phyloP scores from a whole-genome alignment of 2,329 filamentous ascomycete genomes.

The Talaromyces sp. region DNA sequence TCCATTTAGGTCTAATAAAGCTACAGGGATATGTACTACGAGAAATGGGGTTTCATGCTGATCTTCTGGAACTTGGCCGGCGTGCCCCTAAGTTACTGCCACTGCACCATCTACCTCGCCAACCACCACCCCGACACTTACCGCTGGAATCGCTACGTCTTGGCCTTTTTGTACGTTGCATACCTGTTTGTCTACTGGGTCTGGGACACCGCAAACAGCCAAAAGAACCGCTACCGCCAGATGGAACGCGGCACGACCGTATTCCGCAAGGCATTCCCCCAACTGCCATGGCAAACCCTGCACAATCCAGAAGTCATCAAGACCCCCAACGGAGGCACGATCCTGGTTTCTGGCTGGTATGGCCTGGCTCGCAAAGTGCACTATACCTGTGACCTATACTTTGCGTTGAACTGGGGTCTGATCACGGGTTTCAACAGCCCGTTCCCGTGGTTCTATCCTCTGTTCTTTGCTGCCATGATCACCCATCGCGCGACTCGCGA shows the following conservation, averaged over 20 bases:
- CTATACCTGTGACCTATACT: conserved; percentile 75
- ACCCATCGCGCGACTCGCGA: conserved; percentile 70
- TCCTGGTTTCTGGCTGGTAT: conserved; percentile 84
- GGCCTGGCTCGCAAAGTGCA: conserved; percentile 73
- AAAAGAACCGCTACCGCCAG: conserved; percentile 88
- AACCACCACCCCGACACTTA: conserved; percentile 76
- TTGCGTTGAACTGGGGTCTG: conserved; percentile 72
- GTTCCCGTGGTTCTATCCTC: conserved; percentile 84
- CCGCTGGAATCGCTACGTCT: conserved; percentile 65
- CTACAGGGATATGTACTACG: conserved; percentile 85
- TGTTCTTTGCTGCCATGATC: conserved; percentile 78
- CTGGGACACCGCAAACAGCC: conserved; percentile 87
- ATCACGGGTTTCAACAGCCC: conserved; percentile 75
- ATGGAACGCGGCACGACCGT: conserved; percentile 66
- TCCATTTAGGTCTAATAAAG: conserved; percentile 6
- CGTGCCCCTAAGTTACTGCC: conserved; percentile 86
- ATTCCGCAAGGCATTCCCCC: conserved; percentile 75
- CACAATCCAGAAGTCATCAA: conserved; percentile 74
- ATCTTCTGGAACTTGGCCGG: conserved; percentile 97
- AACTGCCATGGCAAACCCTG: conserved; percentile 81
- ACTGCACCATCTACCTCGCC: conserved; percentile 85
- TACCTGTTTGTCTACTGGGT: conserved; percentile 85
- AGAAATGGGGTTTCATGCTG: conserved; percentile 96
- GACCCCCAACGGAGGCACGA: conserved; percentile 66
- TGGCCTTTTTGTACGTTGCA: conserved; percentile 59